Evolutionary conservation across 2,329 filamentous ascomycete genomes (phyloP), one percentile per base, ranked within the genome.

Genomic region (Fusarium kyushuense): DNA sequence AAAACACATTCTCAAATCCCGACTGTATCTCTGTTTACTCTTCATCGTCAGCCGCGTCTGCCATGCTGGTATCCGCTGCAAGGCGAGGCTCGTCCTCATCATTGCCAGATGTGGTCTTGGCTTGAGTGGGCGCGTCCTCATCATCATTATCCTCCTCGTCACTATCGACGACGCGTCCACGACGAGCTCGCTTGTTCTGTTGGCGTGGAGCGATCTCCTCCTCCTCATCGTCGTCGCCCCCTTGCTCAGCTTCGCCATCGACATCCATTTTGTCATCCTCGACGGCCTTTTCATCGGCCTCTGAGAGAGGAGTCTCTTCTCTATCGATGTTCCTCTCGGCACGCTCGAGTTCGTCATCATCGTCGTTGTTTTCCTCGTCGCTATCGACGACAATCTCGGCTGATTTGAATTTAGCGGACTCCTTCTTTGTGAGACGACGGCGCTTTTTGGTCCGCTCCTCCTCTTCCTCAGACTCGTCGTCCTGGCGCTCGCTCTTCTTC

Each of bases 381-480:
- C 90, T 93, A 66, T 95, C 92, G 43, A 93, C 90, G 29, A 97
- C 89, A 65, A 94, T 88, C 79, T 97, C 94, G 3, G 87, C 89
- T 51, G 91, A 94, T 85, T 97, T 97, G 84, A 88, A 97, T 79
- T 97, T 96, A 77, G 76, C 69, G 29, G 75, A 73, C 54, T 80
- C 79, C 63, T 80, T 82, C 67, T 87, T 84, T 63, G 80, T 84
- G 74, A 86, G 84, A 62, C 82, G 85, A 57, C 87, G 85, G 74
- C 87, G 88, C 78, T 90, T 91, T 76, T 89, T 89, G 23, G 86
- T 85, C 59, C 85, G 79, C 16, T 69, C 83, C 60, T 78, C 78
- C 41, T 79, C 79, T 32, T 80, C 80, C 7, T 75, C 75, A 25
- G 83, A 85, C 1, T 83, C 86, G 0, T 81, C 84, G 23, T 79